Base-by-base conservation (phyloP, 257 asterid genomes). In the Voacanga thouarsii region DNA sequence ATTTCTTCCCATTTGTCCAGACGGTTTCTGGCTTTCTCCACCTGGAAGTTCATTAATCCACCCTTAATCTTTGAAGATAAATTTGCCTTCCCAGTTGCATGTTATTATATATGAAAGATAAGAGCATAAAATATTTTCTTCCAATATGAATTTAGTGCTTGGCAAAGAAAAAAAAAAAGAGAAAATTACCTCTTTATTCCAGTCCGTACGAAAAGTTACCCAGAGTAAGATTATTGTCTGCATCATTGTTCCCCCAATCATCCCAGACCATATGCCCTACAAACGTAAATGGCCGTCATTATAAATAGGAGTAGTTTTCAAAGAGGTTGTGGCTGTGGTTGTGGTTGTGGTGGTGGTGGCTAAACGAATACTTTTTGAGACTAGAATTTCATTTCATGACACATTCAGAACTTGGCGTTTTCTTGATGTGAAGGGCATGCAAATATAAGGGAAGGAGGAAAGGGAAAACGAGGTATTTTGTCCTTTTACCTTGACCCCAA, bases 211-310 rank as follows among this genome's bases (percentile, higher is more conserved):
- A 68, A 84, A 87, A 68, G 98, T 94, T 1, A 84, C 88, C 96
- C 96, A 94, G 5, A 94, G 75, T 55, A 94, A 83, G 76, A 94
- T 94, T 18, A 92, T 30, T 3, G 97, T 94, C 77, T 92, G 97
- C 98, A 92, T 85, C 82, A 88, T 41, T 16, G 97, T 94, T 49
- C 98, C 98, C 44, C 96, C 98, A 3, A 94, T 89, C 96, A 94
- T 90, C 23, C 98, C 98, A 0, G 87, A 75, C 98, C 98, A 94
- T 79, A 94, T 87, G 14, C 98, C 98, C 98, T 94, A 64, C 39
- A 19, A 7, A 18, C 7, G 6, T 8, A 28, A 1, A 3, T 21
- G 12, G 51, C 63, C 5, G 45, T 3, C 30, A 30, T 2, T 47
- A n/a, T n/a, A n/a, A n/a, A n/a, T n/a, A n/a, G n/a, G n/a, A n/a